Conservation (phyloP, 192 early-diverging fungal genomes). For the Coemansia sp. region DNA sequence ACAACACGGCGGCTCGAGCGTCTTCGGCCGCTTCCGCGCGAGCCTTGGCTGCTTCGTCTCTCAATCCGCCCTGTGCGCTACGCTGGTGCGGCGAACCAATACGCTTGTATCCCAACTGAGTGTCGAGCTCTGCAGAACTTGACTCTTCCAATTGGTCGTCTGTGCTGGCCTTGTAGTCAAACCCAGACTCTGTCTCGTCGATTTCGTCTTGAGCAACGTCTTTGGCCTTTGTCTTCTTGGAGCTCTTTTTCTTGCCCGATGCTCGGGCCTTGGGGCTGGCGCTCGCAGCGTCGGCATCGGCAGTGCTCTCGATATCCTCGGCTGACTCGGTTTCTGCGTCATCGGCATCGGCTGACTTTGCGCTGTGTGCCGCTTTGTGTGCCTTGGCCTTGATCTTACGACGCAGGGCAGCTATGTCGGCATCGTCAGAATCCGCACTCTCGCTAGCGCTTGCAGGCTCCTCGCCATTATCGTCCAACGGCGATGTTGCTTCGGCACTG, state of each 20-base stretch:
- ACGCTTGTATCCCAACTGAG: slow-evolving; percentile 8
- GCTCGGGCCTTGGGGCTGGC: slow-evolving; percentile 1
- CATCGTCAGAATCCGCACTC: not conserved
- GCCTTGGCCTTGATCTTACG: slow-evolving; percentile 3
- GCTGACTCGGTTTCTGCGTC: slow-evolving; percentile 7
- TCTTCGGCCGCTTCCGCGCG: slow-evolving; percentile 35
- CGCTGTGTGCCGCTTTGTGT: not conserved
- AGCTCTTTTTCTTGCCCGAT: not conserved
- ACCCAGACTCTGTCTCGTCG: not conserved
- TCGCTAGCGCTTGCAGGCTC: slow-evolving; percentile 4
- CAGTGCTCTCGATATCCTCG: not conserved
- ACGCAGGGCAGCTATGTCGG: not conserved
- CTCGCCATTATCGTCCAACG: slow-evolving; percentile 1
- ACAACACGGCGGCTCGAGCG: slow-evolving; percentile 42
- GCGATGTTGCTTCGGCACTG: not conserved
- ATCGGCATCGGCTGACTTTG: slow-evolving; percentile 5
- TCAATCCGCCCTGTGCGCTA: slow-evolving; percentile 1
- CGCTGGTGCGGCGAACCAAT: slow-evolving; percentile 19
- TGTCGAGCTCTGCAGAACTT: not conserved
- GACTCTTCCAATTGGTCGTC: not conserved
- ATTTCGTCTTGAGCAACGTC: not conserved
- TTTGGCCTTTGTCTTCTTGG: slow-evolving; percentile 11
- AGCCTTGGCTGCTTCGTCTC: slow-evolving; percentile 27
- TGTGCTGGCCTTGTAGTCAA: not conserved
- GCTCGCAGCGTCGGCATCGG: slow-evolving; percentile 1